These are phyloP conservation scores for Choiromyces venosus DNA, from an alignment of 495 filamentous ascomycete genomes.

Conservation along the genomic window DNA sequence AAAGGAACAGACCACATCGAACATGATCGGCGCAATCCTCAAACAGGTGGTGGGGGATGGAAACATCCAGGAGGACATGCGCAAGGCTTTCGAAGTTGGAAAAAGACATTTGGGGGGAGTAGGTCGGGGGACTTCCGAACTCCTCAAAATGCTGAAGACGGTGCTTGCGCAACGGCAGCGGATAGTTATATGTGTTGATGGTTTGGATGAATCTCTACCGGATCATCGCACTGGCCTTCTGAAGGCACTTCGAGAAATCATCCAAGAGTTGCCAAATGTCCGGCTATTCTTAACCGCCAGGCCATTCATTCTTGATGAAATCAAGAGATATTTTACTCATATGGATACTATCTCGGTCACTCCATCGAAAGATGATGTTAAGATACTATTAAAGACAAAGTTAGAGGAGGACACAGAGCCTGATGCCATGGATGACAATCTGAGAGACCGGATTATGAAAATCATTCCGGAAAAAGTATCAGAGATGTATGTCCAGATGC, in stretches of 20 bases:
- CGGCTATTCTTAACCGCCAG: background rate
- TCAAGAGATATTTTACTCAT: background rate
- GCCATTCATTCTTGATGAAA: background rate
- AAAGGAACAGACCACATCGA: background rate
- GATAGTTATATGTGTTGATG: background rate
- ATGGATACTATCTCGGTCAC: background rate
- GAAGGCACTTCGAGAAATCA: background rate
- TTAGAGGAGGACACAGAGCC: background rate
- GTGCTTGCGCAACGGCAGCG: background rate
- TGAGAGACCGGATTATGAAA: background rate
- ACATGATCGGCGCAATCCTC: background rate
- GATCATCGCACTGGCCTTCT: background rate
- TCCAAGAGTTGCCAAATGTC: background rate
- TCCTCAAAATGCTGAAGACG: background rate
- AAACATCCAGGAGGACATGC: background rate
- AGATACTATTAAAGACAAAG: background rate
- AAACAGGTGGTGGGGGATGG: background rate
- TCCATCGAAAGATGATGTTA: background rate
- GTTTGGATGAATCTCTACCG: background rate
- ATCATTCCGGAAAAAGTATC: background rate
- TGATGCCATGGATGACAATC: background rate
- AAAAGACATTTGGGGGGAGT: background rate
- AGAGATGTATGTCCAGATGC: background rate
- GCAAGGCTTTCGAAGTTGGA: background rate
- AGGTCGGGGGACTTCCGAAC: background rate